These are phyloP conservation scores for Suillus ampliporus DNA, from an alignment of 768 basidiomycete species.

Conservation along the genomic window DNA sequence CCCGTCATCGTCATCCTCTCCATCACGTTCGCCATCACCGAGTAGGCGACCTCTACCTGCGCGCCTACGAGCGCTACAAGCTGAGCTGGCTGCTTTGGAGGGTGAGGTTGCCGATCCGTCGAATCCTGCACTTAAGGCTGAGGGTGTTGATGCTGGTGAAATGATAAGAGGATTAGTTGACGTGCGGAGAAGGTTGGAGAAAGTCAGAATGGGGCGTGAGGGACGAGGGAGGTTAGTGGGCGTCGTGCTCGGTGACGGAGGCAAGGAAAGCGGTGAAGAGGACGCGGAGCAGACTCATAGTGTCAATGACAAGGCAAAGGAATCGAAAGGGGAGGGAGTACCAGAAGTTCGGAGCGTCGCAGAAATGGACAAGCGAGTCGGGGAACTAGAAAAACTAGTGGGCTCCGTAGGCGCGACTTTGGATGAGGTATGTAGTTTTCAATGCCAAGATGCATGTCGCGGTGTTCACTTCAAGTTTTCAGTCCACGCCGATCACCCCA, in stretches of 20 bases:
- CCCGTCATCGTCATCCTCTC: constrained; percentile 58
- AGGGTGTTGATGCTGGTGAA: constrained; percentile 72
- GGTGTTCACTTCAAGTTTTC: background rate
- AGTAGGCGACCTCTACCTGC: constrained; percentile 54
- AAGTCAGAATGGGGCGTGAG: constrained; percentile 67
- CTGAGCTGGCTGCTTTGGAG: constrained; percentile 83
- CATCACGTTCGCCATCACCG: constrained; percentile 37
- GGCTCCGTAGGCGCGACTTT: constrained; percentile 81
- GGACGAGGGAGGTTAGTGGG: constrained; percentile 69
- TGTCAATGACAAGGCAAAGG: constrained; percentile 17
- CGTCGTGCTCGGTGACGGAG: constrained; percentile 47
- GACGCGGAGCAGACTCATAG: constrained; percentile 5
- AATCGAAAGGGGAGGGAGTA: constrained; percentile 25
- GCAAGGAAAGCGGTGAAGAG: constrained; percentile 16
- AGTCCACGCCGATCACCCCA: constrained; percentile 76
- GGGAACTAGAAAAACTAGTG: constrained; percentile 80
- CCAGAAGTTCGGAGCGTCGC: constrained; percentile 57
- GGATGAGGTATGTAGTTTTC: constrained; percentile 71
- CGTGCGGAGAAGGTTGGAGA: constrained; percentile 70
- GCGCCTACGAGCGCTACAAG: constrained; percentile 69
- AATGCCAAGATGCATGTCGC: background rate
- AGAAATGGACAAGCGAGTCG: constrained; percentile 84
- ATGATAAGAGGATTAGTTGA: constrained; percentile 80
- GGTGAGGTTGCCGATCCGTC: constrained; percentile 81
- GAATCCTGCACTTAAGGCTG: constrained; percentile 68